Base-by-base conservation (phyloP, 768 basidiomycete species). In the Suillus lakei region DNA sequence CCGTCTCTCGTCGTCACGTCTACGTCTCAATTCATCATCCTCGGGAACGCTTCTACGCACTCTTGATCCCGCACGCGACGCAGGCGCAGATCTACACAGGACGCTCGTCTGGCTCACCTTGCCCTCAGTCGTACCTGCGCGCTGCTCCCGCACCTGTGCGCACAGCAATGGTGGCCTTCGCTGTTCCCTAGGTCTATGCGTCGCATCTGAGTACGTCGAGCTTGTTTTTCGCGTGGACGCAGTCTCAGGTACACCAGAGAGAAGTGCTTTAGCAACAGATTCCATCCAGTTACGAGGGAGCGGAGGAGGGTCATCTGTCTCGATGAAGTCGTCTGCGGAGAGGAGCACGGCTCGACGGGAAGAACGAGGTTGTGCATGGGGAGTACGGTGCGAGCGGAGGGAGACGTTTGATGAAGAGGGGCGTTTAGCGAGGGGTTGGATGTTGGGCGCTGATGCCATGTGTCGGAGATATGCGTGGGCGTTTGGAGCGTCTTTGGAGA, bases 391-490 rank as follows among this genome's bases (percentile, higher is more conserved):
- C 16, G 84, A 79, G 21, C 76, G 77, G 38, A 76, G 53, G 3
- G 76, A 77, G 44, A 71, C 55, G 34, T 74, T 73, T n/a, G 78
- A 72, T 32, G 74, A 62, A 7, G 78, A 69, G 16, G 77, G 74
- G 15, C 73, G 79, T 55, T 77, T 78, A 23, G 58, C 66, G 46
- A 78, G 70, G 18, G 76, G 77, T 23, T 77, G 75, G 36, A 85
- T 83, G 66, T 81, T 80, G 36, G 83, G 83, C 28, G 83, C 78
- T 28, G 91, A 92, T 1, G 85, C 85, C 82, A 93, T 91, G 73
- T 92, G 91, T 38, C 91, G 86, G 13, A 93, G 84, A 71, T 91
- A 89, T 6, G 87, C 86, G 5, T 85, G 84, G 4, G 91, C 90
- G 60, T 85, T 85, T 30, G 85, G 82, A 28, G 66, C 67, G 66